A percentile compares a stretch with the other conserved stretches of the same genome.
These are phyloP conservation scores for Amaranthus tricolor DNA, from an alignment of 179 eudicot species.

Conservation along the genomic window DNA sequence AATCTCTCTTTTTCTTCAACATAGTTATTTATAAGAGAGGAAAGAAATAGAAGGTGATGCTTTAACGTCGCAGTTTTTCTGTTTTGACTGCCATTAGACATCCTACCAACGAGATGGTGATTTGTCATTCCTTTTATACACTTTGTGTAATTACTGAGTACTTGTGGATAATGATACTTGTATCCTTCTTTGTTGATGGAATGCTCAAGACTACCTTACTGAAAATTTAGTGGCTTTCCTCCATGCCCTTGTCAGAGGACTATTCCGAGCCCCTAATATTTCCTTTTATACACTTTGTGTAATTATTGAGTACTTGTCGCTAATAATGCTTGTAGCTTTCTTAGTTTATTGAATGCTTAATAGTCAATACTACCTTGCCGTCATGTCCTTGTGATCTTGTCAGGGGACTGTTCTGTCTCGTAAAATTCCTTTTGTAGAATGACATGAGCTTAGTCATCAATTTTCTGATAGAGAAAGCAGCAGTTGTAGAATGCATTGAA, in stretches of 20 bases:
- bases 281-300: neutral
- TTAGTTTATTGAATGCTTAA: no score
- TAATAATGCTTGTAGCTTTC: no score
- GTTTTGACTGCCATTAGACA: neutral
- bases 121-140: neutral
- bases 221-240: neutral
- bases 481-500: neutral
- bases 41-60: neutral
- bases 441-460: neutral
- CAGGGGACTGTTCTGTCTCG: no score
- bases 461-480: neutral
- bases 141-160: neutral
- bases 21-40: neutral
- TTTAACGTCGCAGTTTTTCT: neutral
- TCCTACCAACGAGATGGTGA: neutral
- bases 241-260: neutral
- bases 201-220: neutral
- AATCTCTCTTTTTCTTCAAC: neutral
- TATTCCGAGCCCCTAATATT: neutral
- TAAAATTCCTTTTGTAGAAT: no score
- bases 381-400: no score
- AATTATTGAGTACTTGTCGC: neutral
- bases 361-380: no score
- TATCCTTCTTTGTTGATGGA: neutral
- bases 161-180: neutral